Conservation (phyloP, 176 grass and related monocot species). For the Eleusine indica region DNA sequence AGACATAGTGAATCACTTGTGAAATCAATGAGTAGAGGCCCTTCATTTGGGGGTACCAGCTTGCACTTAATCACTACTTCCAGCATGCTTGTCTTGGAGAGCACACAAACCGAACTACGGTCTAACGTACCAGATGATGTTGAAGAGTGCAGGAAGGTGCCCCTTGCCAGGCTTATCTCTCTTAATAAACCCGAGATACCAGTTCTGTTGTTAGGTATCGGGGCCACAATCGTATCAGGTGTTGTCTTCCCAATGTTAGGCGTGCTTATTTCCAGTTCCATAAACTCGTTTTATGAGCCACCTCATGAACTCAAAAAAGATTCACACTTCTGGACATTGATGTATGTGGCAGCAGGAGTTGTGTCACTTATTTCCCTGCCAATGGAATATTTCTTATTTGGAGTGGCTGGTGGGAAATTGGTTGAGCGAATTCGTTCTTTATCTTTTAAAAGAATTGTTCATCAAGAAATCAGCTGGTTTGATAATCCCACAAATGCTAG, state of each 20-base stretch:
- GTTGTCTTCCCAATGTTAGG: constrained; percentile 24
- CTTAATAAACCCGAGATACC: constrained; percentile 32
- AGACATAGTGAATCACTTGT: not conserved
- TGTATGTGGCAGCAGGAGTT: constrained; percentile 22
- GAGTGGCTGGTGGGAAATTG: not conserved
- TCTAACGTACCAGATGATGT: not conserved
- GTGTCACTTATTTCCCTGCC: constrained; percentile 11
- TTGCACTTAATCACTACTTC: not conserved
- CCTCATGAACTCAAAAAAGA: constrained; percentile 17
- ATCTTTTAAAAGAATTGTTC: constrained; percentile 21
- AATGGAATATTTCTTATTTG: constrained; percentile 4
- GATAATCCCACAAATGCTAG: constrained; percentile 20
- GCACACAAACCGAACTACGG: not conserved
- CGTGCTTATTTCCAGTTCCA: constrained; percentile 24
- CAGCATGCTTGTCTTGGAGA: not conserved
- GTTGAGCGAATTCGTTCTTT: constrained; percentile 17
- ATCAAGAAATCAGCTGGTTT: constrained; percentile 32
- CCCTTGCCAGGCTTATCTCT: constrained; percentile 17
- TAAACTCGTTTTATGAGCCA: constrained; percentile 23
- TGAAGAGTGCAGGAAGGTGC: constrained; percentile 22
- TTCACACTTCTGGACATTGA: constrained; percentile 26
- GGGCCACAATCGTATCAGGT: constrained; percentile 12
- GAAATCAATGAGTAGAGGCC: constrained; percentile 3
- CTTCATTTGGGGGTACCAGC: constrained; percentile 23
- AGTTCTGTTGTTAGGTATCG: constrained; percentile 16